Percentiles rank a stretch among this genome's conserved stretches.
These are phyloP conservation scores for Colletotrichum horii DNA, from an alignment of 2,329 filamentous ascomycete species.

Conservation along the genomic window DNA sequence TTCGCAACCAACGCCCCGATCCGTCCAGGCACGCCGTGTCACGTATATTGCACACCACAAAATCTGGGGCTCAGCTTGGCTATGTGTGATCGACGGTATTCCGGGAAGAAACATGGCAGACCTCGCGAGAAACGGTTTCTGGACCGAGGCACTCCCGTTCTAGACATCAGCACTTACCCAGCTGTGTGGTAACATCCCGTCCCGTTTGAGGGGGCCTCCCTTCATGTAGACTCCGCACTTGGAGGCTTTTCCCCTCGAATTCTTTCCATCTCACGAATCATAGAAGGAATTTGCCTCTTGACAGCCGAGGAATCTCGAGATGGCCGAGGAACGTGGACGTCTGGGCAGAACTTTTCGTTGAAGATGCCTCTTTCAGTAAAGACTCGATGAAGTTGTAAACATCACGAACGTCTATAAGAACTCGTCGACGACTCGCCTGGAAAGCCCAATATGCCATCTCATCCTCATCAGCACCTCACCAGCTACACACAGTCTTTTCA, in stretches of 20 bases:
- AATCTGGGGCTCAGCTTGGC: not conserved
- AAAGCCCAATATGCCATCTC: not conserved
- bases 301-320: not conserved
- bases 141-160: not conserved
- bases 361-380: constrained; percentile 2
- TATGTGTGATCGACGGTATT: not conserved
- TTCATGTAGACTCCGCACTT: not conserved
- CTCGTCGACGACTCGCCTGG: not conserved
- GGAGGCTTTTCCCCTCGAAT: not conserved
- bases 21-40: not conserved
- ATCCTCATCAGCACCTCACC: not conserved
- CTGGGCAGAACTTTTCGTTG: not conserved
- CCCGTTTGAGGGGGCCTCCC: not conserved
- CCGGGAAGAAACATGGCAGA: not conserved
- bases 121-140: not conserved
- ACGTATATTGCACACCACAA: not conserved
- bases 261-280: not conserved
- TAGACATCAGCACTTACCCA: not conserved
- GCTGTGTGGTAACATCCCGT: not conserved
- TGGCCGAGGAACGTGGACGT: not conserved
- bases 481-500: not conserved
- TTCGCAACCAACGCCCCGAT: not conserved
- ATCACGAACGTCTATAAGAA: not conserved
- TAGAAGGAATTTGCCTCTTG: not conserved
- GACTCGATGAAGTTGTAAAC: not conserved